Conservation (phyloP, 2,329 filamentous ascomycete species). For the Neonectria magnoliae region DNA sequence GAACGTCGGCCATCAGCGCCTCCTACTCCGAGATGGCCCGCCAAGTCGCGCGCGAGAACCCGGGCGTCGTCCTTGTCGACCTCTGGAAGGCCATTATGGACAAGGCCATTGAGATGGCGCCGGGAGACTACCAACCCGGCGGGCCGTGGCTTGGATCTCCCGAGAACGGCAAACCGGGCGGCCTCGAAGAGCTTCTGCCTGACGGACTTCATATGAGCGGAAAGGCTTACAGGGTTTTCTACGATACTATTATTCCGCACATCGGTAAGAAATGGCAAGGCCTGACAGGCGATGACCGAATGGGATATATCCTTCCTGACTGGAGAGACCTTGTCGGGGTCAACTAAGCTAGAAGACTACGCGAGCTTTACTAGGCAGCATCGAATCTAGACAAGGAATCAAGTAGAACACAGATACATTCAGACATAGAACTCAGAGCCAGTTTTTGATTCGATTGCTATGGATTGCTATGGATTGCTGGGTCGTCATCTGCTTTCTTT, state of each 20-base stretch:
- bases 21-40: constrained; percentile 70
- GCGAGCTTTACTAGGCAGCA: not conserved
- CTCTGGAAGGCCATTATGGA: constrained; percentile 83
- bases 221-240: constrained; percentile 64
- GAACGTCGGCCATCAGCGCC: constrained; percentile 60
- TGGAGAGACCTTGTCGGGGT: constrained; percentile 52
- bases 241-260: constrained; percentile 57
- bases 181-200: constrained; percentile 61
- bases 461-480: not conserved
- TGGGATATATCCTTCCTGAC: constrained; percentile 58
- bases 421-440: not conserved
- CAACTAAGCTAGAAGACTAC: not conserved
- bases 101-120: constrained; percentile 68
- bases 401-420: not conserved
- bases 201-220: constrained; percentile 68
- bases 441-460: not conserved
- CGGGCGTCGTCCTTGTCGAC: constrained; percentile 78
- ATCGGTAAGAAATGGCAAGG: constrained; percentile 57
- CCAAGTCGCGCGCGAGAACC: constrained; percentile 73
- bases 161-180: constrained; percentile 60
- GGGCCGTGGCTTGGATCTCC: constrained; percentile 61
- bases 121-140: constrained; percentile 63
- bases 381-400: not conserved
- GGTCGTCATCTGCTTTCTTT: not conserved
- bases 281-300: constrained; percentile 48